Percentiles rank a stretch among this genome's conserved stretches.
Conservation (phyloP, 2,329 filamentous ascomycete genomes). For the Colletotrichum plurivorum region DNA sequence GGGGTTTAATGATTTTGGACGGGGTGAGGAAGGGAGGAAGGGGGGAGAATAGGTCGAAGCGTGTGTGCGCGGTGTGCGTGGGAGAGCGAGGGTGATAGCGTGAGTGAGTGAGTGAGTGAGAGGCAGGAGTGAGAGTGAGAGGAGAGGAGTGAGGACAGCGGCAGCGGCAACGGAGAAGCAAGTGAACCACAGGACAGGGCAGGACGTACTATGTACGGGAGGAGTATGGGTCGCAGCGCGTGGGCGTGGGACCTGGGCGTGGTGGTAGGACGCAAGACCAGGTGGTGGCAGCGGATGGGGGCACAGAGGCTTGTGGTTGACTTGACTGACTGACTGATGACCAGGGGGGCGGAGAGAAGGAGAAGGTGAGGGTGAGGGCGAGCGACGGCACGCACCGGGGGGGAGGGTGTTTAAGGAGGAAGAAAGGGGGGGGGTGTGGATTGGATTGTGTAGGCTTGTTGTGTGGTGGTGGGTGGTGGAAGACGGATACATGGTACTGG, state of each 20-base stretch:
- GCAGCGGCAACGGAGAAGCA: conserved; percentile 24
- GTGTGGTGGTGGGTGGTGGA: conserved; percentile 1
- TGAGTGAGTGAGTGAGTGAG: conserved; percentile 19
- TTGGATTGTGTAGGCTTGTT: too few species aligned
- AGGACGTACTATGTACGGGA: not conserved
- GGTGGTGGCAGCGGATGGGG: conserved; percentile 35
- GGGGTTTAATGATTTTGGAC: conserved; percentile 58
- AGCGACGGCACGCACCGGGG: conserved; percentile 18
- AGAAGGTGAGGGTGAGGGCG: conserved; percentile 7
- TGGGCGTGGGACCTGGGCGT: conserved; percentile 24
- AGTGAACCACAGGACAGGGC: conserved; percentile 21
- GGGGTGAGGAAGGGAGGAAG: conserved; percentile 45
- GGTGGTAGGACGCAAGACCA: not conserved
- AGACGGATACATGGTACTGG: conserved; percentile 5
- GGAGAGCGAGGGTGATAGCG: conserved; percentile 5
- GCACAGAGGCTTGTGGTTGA: conserved; percentile 23
- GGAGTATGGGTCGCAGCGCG: conserved; percentile 27
- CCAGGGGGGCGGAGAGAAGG: conserved; percentile 4
- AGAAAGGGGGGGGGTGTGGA: conserved; percentile 7
- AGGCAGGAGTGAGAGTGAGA: conserved; percentile 12
- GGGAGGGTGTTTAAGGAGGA: conserved; percentile 35
- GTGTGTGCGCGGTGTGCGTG: conserved; percentile 19
- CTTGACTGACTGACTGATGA: conserved; percentile 12
- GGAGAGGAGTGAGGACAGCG: conserved; percentile 21
- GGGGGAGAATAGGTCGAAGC: conserved; percentile 28